Conservation (phyloP, 1,139 yeast genomes). For the Yamadazyma blattariae region DNA sequence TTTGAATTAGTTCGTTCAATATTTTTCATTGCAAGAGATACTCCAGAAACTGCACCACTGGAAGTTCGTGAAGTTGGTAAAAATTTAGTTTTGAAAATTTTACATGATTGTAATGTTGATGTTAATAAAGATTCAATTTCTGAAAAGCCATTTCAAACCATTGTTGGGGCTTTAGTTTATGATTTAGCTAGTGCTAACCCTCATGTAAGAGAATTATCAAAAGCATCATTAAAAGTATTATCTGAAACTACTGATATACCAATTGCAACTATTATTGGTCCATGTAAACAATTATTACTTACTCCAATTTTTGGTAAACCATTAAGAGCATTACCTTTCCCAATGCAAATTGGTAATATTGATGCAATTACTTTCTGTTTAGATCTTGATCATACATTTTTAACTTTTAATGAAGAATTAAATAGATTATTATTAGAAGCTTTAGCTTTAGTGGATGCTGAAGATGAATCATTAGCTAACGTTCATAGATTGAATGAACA, state of each 20-base stretch:
- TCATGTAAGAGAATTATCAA: conserved; percentile 80
- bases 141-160: conserved; percentile 77
- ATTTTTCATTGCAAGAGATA: conserved; percentile 86
- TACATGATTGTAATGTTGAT: conserved; percentile 63
- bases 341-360: conserved; percentile 97
- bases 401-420: conserved; percentile 85
- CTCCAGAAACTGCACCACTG: conserved; percentile 84
- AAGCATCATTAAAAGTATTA: conserved; percentile 62
- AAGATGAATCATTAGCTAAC: conserved; percentile 89
- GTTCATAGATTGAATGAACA: conserved; percentile 83
- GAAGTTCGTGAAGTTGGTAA: conserved; percentile 73
- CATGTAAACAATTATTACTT: conserved; percentile 76
- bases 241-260: conserved; percentile 70
- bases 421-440: conserved; percentile 86
- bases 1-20: conserved; percentile 83
- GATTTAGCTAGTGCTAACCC: conserved; percentile 89
- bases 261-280: conserved; percentile 71
- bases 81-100: conserved; percentile 57
- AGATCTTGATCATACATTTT: conserved; percentile 73
- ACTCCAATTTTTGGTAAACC: conserved; percentile 98
- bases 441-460: conserved; percentile 93
- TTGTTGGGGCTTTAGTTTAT: conserved; percentile 83
- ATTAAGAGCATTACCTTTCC: conserved; percentile 91
- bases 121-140: conserved; percentile 57
- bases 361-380: conserved; percentile 94